These are phyloP conservation scores for Cucumis variabilis DNA, from an alignment of 331 rosid species.

Conservation along the genomic window DNA sequence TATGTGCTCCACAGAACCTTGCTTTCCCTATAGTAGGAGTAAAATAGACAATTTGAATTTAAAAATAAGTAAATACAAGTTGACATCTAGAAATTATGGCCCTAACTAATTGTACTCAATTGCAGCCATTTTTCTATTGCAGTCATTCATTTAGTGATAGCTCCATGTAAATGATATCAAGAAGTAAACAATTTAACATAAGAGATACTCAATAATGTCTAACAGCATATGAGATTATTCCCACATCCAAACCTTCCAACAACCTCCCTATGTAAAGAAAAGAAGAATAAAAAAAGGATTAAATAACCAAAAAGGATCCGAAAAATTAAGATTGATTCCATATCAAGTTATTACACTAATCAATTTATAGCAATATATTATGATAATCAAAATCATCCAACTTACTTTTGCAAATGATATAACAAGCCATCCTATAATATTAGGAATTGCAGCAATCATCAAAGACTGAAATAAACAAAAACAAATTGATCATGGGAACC, in stretches of 20 bases:
- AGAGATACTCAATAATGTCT: conserved; percentile 13
- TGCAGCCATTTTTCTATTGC: too few species aligned
- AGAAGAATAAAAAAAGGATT: conserved; percentile 62
- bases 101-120: too few species aligned
- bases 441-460: conserved; percentile 93
- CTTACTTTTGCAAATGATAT: conserved; percentile 92
- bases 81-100: too few species aligned
- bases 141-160: too few species aligned
- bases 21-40: too few species aligned
- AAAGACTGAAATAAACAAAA: conserved; percentile 65
- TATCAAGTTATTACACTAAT: background rate
- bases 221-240: conserved; percentile 93
- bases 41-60: too few species aligned
- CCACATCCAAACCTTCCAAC: conserved; percentile 98
- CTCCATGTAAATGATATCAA: too few species aligned
- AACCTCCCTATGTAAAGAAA: conserved; percentile 95
- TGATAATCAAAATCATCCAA: background rate
- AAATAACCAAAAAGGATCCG: background rate
- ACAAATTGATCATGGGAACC: conserved; percentile 18
- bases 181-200: background rate
- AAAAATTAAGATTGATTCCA: background rate
- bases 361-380: background rate
- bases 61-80: too few species aligned
- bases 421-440: conserved; percentile 89
- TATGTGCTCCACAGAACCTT: too few species aligned